Conservation (phyloP, 805 yeast genomes). For the Metschnikowia peoriensis region DNA sequence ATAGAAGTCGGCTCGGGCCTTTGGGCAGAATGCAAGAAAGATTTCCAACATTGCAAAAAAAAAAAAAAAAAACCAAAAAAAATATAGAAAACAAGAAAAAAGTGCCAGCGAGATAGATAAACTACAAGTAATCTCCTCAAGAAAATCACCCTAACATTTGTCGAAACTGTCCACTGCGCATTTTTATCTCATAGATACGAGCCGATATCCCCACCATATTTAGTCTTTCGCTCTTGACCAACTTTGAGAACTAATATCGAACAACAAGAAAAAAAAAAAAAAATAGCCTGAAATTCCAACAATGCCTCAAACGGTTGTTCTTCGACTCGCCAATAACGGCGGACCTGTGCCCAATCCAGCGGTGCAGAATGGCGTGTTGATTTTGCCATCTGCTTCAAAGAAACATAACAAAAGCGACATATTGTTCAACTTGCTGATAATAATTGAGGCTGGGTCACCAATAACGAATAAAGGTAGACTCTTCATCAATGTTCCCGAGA, state of each 20-base stretch:
- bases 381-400: constrained; percentile 45
- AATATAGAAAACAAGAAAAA: no score
- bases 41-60: background rate
- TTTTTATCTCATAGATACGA: no score
- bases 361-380: constrained; percentile 47
- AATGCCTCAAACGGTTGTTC: constrained; percentile 34
- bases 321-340: constrained; percentile 48
- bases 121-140: no score
- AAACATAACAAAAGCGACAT: constrained; percentile 36
- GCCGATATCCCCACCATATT: no score
- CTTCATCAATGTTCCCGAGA: constrained; percentile 69
- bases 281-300: background rate
- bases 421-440: constrained; percentile 53
- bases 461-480: constrained; percentile 69
- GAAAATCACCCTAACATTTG: no score
- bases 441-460: constrained; percentile 71
- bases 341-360: constrained; percentile 41
- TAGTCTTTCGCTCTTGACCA: no score
- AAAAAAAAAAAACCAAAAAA: no score
- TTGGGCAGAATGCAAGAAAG: no score
- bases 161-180: no score
- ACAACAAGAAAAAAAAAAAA: background rate
- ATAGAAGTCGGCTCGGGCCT: background rate
- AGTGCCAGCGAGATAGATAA: no score
- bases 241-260: no score